Evolutionary conservation across 768 basidiomycete genomes (phyloP).

Genomic region (Xerocomellus amylosporus): DNA sequence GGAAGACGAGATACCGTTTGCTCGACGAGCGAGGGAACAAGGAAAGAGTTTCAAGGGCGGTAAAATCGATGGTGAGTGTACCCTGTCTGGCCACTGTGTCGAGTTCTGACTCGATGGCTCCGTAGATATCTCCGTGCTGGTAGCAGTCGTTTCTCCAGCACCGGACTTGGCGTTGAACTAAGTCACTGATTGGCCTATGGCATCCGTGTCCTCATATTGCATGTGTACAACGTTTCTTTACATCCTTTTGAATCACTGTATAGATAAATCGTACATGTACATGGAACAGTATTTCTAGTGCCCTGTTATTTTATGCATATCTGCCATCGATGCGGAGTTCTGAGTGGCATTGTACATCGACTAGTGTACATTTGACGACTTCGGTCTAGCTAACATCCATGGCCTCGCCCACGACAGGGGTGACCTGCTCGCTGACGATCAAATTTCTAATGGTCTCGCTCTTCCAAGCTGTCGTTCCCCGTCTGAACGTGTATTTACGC

Average conservation of each 20-base stretch:
- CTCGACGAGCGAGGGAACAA: slow-evolving; percentile 69
- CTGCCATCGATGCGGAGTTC: not conserved
- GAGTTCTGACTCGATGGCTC: slow-evolving; percentile 1
- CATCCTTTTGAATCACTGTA: slow-evolving; percentile 23
- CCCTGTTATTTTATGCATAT: slow-evolving; percentile 12
- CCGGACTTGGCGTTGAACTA: slow-evolving; percentile 22
- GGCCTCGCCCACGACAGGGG: slow-evolving; percentile 55
- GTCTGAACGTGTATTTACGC: slow-evolving; percentile 62
- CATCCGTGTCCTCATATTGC: slow-evolving; percentile 16
- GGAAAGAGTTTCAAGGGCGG: slow-evolving; percentile 75
- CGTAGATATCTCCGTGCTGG: slow-evolving; percentile 63
- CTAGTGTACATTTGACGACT: slow-evolving; percentile 5
- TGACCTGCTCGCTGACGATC: slow-evolving; percentile 70
- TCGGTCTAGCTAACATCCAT: slow-evolving; percentile 73
- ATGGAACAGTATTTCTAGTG: slow-evolving; percentile 9
- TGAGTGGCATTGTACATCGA: not conserved
- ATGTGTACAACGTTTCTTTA: slow-evolving; percentile 24
- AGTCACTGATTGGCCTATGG: slow-evolving; percentile 2
- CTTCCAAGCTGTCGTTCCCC: slow-evolving; percentile 89
- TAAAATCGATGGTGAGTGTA: slow-evolving; percentile 73
- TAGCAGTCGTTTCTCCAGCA: slow-evolving; percentile 59
- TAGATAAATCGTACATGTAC: slow-evolving; percentile 25
- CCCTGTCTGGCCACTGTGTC: not conserved
- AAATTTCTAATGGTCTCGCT: slow-evolving; percentile 72
- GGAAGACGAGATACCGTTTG: slow-evolving; percentile 74